Base-by-base conservation (phyloP, 1,284 basidiomycete genomes). In the Pseudozyma tsukubaensis region DNA sequence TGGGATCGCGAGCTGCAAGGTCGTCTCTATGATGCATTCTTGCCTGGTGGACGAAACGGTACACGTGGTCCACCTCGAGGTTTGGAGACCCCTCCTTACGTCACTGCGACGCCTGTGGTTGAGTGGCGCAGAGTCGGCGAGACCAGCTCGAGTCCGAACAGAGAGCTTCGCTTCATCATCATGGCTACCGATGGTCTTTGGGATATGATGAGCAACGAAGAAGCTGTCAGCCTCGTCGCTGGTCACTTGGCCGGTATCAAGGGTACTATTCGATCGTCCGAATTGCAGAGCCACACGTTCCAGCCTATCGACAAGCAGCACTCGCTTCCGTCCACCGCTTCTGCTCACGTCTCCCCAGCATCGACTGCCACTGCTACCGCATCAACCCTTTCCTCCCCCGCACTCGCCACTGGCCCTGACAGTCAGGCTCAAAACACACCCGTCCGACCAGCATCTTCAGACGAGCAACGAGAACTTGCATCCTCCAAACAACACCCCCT, bases 141-240 rank as follows among this genome's bases (percentile, higher is more conserved):
- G 50, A 60, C 65, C 3, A 63, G 58, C 45, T 47, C 49, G 35
- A 50, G 57, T 14, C 63, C 77, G 0, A 63, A 70, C 44, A 54
- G 72, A 13, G 78, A 83, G 65, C 72, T 84, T 35, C 67, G 77
- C 49, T 84, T 83, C 70, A 77, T 97, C 59, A 91, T 97, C 44
- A 89, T 97, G 72, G 94, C 94, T 1, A 96, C 94, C 0, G 94
- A 97, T 80, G 95, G 95, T 14, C 88, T 98, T 53, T 98, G 95
- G 94, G 97, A 99, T 85, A 88, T 92, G 76, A 88, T 99, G 59
- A 92, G 92, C 68, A 97, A 94, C n/a, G 91, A 94, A 83, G 95
- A 99, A 79, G 94, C 95, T 8, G 94, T 97, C 51, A 89, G 91
- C 16, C 90, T 99, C 21, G 86, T 84, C 9, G 81, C 82, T 3